Evolutionary conservation across 306 rosid species (phyloP).

Genomic region (Malus sieversii): DNA sequence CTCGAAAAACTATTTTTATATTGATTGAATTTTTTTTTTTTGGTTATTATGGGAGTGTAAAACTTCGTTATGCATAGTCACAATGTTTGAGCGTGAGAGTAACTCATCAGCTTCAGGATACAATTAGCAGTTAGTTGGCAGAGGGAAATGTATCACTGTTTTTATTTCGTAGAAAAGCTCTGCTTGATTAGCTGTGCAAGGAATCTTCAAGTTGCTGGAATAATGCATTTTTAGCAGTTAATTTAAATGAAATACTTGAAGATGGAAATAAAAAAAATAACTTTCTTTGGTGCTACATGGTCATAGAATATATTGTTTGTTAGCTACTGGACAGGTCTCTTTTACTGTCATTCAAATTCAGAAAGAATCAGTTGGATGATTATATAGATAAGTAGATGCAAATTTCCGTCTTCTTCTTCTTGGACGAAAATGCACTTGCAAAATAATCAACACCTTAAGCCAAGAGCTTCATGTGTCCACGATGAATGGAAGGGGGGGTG

Average conservation of each 20-base stretch:
- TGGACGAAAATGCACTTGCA: too few relatives aligned
- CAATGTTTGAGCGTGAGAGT: background rate
- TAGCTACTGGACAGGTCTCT: background rate
- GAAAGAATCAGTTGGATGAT: background rate
- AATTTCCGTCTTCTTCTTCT: too few relatives aligned
- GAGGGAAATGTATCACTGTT: background rate
- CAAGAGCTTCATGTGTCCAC: too few relatives aligned
- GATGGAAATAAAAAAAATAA: background rate
- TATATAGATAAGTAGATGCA: too few relatives aligned
- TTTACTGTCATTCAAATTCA: background rate
- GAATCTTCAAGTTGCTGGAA: background rate
- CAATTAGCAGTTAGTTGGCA: background rate
- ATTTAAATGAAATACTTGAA: background rate
- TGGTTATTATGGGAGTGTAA: background rate
- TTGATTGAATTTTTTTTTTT: background rate
- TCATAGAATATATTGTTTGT: background rate
- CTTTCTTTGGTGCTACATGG: background rate
- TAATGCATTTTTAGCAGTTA: constrained; percentile 1
- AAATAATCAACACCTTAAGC: too few relatives aligned
- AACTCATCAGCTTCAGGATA: background rate
- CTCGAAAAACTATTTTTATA: background rate
- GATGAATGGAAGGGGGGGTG: too few relatives aligned
- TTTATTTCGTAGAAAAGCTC: background rate
- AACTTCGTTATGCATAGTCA: background rate
- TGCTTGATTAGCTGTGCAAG: background rate